These are phyloP conservation scores for Gastrolobium villosum DNA, from an alignment of 306 rosid species.

Conservation along the genomic window DNA sequence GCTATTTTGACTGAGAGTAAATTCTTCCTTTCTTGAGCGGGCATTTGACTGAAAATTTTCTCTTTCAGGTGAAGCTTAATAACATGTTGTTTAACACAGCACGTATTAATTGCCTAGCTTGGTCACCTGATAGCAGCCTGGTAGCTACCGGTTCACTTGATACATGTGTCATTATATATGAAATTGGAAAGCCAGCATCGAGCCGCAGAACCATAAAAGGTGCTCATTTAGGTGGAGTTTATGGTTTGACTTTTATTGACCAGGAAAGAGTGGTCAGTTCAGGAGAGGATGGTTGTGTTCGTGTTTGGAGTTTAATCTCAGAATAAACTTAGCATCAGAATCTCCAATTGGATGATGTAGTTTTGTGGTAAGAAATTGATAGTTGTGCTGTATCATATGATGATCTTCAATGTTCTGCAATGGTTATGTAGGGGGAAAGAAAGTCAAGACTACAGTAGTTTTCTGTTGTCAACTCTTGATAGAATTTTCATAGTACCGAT, in stretches of 20 bases:
- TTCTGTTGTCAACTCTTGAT: constrained; percentile 24
- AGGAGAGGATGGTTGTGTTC: constrained; percentile 94
- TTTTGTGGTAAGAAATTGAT: constrained; percentile 39
- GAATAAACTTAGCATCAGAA: constrained; percentile 49
- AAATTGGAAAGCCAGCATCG: constrained; percentile 89
- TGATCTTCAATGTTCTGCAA: constrained; percentile 35
- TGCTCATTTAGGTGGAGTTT: constrained; percentile 97
- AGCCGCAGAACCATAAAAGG: constrained; percentile 84
- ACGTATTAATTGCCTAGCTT: constrained; percentile 89
- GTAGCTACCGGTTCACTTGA: constrained; percentile 97
- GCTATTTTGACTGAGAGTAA: not conserved
- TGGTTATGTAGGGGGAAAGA: constrained; percentile 23
- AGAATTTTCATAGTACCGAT: constrained; percentile 20
- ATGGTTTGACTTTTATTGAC: constrained; percentile 81
- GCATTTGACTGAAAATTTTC: constrained; percentile 36
- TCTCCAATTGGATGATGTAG: constrained; percentile 44
- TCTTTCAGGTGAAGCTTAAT: constrained; percentile 86
- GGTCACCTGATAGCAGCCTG: constrained; percentile 92
- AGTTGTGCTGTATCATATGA: constrained; percentile 14
- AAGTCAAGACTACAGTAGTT: constrained; percentile 17
- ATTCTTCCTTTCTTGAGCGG: constrained; percentile 39
- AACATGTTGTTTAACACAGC: constrained; percentile 94
- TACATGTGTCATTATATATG: constrained; percentile 84
- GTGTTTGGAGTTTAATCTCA: constrained; percentile 77
- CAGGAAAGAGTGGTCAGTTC: constrained; percentile 77